Percentiles rank a stretch among this genome's conserved stretches.
Conservation (phyloP, 768 basidiomycete species). For the Infundibulicybe gibba region DNA sequence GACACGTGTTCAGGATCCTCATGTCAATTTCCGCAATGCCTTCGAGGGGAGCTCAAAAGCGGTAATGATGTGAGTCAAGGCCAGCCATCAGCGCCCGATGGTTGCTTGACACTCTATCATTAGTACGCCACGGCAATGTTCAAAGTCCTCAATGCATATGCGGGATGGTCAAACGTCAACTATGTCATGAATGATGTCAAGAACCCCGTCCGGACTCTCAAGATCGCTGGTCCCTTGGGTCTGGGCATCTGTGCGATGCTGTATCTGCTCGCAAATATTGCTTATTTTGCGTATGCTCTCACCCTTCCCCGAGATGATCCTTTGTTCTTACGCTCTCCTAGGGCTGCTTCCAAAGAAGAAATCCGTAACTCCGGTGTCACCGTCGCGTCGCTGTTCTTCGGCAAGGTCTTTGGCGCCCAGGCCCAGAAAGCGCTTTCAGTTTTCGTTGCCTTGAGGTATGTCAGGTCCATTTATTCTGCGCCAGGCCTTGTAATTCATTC, state of each 20-base stretch:
- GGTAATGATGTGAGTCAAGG: slow-evolving; percentile 32
- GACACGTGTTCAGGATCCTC: slow-evolving; percentile 53
- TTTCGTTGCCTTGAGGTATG: slow-evolving; percentile 53
- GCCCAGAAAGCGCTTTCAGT: slow-evolving; percentile 55
- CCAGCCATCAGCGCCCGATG: too few relatives aligned
- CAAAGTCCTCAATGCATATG: slow-evolving; percentile 34
- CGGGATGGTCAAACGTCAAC: slow-evolving; percentile 35
- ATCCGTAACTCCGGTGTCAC: slow-evolving; percentile 40
- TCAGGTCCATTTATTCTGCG: slow-evolving; percentile 10
- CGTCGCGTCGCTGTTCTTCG: slow-evolving; percentile 47
- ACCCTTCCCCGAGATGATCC: background rate
- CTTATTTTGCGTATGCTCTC: slow-evolving; percentile 30
- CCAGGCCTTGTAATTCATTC: too few relatives aligned
- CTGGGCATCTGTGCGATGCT: slow-evolving; percentile 42
- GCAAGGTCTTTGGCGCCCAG: slow-evolving; percentile 40
- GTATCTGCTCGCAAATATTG: slow-evolving; percentile 44
- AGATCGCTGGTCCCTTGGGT: slow-evolving; percentile 39
- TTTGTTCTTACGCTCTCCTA: background rate
- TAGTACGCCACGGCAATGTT: slow-evolving; percentile 25
- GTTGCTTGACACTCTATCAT: too few relatives aligned
- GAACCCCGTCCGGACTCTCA: slow-evolving; percentile 42
- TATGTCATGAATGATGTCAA: slow-evolving; percentile 43
- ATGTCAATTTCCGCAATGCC: slow-evolving; percentile 51
- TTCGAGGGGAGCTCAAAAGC: slow-evolving; percentile 51
- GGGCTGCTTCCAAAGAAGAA: slow-evolving; percentile 37